Evolutionary conservation across 257 asterid species (phyloP).

Genomic region (Nicotiana paniculata): DNA sequence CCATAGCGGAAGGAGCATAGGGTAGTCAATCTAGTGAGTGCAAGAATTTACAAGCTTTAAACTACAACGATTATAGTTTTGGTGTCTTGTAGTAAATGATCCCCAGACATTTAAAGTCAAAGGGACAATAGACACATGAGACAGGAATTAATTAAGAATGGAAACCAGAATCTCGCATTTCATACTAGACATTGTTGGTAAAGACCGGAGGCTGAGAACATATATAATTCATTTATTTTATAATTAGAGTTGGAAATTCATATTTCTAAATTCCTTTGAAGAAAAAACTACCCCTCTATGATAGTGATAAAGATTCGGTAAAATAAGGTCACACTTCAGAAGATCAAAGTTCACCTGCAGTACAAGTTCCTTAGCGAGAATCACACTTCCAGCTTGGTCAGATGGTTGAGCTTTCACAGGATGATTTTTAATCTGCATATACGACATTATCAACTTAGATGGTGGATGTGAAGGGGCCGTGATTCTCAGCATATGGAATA

Average conservation of each 20-base stretch:
- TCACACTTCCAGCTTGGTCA: constrained; percentile 73
- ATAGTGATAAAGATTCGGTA: not conserved
- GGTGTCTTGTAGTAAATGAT: not conserved
- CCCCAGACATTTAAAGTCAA: not conserved
- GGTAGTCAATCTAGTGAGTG: not conserved
- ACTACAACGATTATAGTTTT: not conserved
- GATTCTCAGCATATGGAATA: not conserved
- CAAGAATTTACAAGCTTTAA: not conserved
- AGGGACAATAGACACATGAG: not conserved
- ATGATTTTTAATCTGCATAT: constrained; percentile 68
- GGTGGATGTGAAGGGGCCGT: not conserved
- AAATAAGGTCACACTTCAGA: not conserved
- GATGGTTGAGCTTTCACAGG: constrained; percentile 90
- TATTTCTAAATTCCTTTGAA: too few species aligned
- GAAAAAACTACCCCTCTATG: too few species aligned
- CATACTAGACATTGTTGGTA: not conserved
- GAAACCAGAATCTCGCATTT: not conserved
- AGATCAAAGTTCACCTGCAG: constrained; percentile 47
- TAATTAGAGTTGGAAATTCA: too few species aligned
- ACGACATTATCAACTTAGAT: constrained; percentile 3
- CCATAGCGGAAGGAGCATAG: not conserved
- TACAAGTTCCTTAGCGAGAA: constrained; percentile 82
- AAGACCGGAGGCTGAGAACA: too few species aligned
- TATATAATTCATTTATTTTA: too few species aligned
- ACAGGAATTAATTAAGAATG: not conserved